Conservation (phyloP, 1,284 basidiomycete species). For the Neotropicomus parvogracilis region DNA sequence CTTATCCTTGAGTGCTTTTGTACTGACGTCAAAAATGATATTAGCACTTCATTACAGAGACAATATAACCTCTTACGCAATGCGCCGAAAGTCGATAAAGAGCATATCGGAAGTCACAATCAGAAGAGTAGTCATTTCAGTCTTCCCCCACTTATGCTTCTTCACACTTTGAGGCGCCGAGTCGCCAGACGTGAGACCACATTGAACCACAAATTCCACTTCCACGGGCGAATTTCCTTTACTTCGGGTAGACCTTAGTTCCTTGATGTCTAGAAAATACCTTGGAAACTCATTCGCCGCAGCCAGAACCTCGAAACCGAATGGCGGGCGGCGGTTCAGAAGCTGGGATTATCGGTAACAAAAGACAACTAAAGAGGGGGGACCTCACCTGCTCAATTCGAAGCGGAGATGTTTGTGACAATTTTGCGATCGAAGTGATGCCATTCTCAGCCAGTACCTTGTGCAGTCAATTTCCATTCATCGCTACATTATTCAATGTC, state of each 20-base stretch:
- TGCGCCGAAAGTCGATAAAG: constrained; percentile 73
- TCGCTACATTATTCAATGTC: background rate
- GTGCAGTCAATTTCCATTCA: constrained; percentile 5
- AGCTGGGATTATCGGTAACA: constrained; percentile 43
- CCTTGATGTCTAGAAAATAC: constrained; percentile 51
- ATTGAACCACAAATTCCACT: constrained; percentile 58
- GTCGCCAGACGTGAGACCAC: constrained; percentile 42
- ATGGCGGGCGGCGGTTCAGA: constrained; percentile 69
- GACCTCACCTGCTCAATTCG: constrained; percentile 58
- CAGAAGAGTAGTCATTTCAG: constrained; percentile 65
- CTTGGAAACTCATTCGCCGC: constrained; percentile 60
- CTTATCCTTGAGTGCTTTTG: constrained; percentile 53
- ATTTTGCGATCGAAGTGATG: constrained; percentile 55
- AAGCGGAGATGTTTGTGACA: constrained; percentile 53
- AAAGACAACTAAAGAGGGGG: background rate
- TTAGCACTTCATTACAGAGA: constrained; percentile 12
- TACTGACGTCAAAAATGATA: constrained; percentile 41
- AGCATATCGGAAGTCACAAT: constrained; percentile 69
- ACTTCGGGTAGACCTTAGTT: constrained; percentile 40
- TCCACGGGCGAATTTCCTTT: constrained; percentile 53
- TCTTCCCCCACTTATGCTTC: constrained; percentile 43
- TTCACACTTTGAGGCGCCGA: constrained; percentile 34
- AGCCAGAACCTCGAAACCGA: constrained; percentile 64
- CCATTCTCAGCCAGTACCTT: constrained; percentile 73
- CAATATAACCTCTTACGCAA: constrained; percentile 47